phyloP scores from a whole-genome alignment of 208 protist genomes.

The Trypanosoma theileri region DNA sequence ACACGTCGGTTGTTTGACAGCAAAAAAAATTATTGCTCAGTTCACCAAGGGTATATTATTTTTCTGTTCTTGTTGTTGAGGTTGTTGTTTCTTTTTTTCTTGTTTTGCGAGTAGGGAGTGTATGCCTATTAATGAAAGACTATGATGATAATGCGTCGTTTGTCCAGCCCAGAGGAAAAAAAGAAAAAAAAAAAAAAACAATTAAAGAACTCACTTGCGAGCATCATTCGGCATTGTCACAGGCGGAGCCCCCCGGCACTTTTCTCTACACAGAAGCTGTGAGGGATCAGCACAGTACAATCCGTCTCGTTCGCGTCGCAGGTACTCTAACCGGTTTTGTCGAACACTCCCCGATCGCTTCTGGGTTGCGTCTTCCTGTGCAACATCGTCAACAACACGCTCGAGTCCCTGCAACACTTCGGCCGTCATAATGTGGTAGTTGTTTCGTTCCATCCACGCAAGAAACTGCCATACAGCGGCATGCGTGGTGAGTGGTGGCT shows the following conservation, averaged over 20 bases:
- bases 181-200: not conserved
- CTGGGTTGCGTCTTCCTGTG: not conserved
- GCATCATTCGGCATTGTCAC: not conserved
- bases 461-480: slow-evolving; percentile 58
- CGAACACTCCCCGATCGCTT: not conserved
- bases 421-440: slow-evolving; percentile 47
- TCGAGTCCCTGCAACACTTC: slow-evolving; percentile 44
- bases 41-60: too few relatives aligned
- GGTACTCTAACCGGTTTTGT: slow-evolving; percentile 47
- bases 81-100: too few relatives aligned
- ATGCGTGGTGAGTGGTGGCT: not conserved
- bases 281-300: not conserved
- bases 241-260: not conserved
- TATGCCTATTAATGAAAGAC: too few relatives aligned
- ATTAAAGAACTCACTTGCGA: slow-evolving; percentile 1
- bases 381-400: slow-evolving; percentile 26
- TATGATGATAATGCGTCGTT: too few relatives aligned
- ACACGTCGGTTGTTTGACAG: too few relatives aligned
- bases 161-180: too few relatives aligned
- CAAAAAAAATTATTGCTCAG: too few relatives aligned
- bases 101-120: too few relatives aligned
- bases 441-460: slow-evolving; percentile 66
- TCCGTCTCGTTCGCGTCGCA: slow-evolving; percentile 27
- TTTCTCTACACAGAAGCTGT: not conserved
- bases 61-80: too few relatives aligned